These are phyloP conservation scores for Hibiscus syriacus DNA, from an alignment of 345 rosid genomes.

Conservation along the genomic window DNA sequence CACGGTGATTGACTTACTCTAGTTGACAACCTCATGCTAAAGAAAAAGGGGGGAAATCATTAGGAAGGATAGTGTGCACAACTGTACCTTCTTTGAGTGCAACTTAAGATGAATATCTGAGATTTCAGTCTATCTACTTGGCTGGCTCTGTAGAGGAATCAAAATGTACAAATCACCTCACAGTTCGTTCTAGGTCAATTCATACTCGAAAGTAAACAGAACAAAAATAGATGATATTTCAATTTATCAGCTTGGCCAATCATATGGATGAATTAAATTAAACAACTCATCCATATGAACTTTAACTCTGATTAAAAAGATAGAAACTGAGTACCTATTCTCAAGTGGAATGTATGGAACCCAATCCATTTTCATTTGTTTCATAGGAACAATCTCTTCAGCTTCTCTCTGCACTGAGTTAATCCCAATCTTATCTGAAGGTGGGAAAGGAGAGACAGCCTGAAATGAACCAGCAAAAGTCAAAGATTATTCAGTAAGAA, in stretches of 20 bases:
- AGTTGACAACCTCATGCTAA: background rate
- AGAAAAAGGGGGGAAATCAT: too few species aligned
- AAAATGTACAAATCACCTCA: constrained; percentile 12
- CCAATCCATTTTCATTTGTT: constrained; percentile 98
- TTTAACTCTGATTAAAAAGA: background rate
- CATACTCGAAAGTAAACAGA: background rate
- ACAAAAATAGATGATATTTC: background rate
- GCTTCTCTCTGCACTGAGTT: constrained; percentile 92
- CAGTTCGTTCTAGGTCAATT: background rate
- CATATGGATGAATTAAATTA: background rate
- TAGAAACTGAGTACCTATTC: constrained; percentile 43
- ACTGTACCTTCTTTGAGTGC: constrained; percentile 80
- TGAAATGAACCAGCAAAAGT: constrained; percentile 22
- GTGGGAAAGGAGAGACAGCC: constrained; percentile 87
- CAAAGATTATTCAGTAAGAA: background rate
- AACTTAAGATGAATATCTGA: constrained; percentile 63
- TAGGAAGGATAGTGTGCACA: background rate
- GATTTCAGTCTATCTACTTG: constrained; percentile 74
- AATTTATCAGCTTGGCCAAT: background rate
- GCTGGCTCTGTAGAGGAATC: constrained; percentile 48
- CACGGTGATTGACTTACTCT: background rate
- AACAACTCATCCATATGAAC: background rate
- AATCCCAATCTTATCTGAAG: constrained; percentile 94
- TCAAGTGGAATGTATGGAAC: constrained; percentile 85
- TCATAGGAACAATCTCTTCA: constrained; percentile 97